Percentiles rank a stretch among this genome's conserved stretches.
phyloP scores from a whole-genome alignment of 2,329 filamentous ascomycete species.

The Mycosphaerella sp. region DNA sequence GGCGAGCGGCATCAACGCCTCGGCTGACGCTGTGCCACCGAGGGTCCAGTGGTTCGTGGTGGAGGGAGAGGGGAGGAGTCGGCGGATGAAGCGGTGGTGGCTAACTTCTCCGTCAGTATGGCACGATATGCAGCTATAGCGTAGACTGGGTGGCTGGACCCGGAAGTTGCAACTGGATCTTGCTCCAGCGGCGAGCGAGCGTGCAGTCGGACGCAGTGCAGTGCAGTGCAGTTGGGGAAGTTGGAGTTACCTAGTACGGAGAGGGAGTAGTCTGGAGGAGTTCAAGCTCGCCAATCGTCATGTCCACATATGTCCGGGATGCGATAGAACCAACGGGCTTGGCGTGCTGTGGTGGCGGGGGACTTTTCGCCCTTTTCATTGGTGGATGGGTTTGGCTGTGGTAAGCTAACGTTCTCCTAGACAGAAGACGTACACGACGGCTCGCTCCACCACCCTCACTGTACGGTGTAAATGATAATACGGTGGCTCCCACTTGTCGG shows the following conservation, averaged over 20 bases:
- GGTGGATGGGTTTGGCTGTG: too few relatives aligned
- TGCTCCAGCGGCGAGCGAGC: neutral
- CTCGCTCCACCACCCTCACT: neutral
- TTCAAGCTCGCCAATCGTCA: too few relatives aligned
- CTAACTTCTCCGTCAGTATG: neutral
- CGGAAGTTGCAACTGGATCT: neutral
- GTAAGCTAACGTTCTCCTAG: too few relatives aligned
- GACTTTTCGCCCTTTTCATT: too few relatives aligned
- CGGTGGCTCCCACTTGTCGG: neutral
- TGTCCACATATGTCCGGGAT: too few relatives aligned
- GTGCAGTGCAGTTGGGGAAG: neutral
- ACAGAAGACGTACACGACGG: too few relatives aligned
- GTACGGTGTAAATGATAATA: neutral
- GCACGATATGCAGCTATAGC: too few relatives aligned
- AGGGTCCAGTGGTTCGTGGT: neutral
- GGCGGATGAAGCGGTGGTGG: neutral
- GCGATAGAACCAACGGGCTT: too few relatives aligned
- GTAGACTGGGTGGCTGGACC: neutral
- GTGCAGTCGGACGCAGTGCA: neutral
- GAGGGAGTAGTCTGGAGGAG: too few relatives aligned
- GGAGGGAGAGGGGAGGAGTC: neutral
- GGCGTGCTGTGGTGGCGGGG: too few relatives aligned
- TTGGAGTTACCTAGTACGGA: too few relatives aligned
- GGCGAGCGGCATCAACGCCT: conserved; percentile 1
- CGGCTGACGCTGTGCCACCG: neutral